Evolutionary conservation across 2,329 filamentous ascomycete species (phyloP), one percentile per base, ranked within the genome.

Genomic region (Penicillium sp.): DNA sequence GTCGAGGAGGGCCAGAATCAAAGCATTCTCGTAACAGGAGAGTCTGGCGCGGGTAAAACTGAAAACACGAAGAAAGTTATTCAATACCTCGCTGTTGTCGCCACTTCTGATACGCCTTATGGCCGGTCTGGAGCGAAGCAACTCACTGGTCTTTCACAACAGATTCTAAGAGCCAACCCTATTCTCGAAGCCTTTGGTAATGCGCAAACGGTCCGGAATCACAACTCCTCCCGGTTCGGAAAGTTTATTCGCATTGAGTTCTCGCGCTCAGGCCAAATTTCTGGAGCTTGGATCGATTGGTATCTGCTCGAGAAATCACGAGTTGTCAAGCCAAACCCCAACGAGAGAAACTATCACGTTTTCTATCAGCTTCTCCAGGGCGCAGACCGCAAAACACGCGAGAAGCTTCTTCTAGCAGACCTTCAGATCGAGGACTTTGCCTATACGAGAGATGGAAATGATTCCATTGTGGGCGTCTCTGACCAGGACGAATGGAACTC

Each of bases 1-100:
- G 91, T 99, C 0, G 93, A 97, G 53, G 94, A 97, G 75, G 93
- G 93, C 41, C 84, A 92, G 64, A 97, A 99, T 68, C 94, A 99
- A 77, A 97, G 93, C 69, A 99, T 99, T 68, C 81, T 99, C 52
- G 95, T 99, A 23, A 99, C 94, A 3, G 94, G 94, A 76, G 94
- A 99, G 78, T 99, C 94, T 19, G 94, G 94, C 71, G 94, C 94
- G 35, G 94, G 94, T 67, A 99, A 99, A 79, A 99, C 94, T 0
- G 94, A 99, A 74, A 99, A 99, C 73, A 99, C 94, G 17, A 99
- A 99, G 73, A 99, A 99, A 75, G 94, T 99, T 66, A 99, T 99
- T 55, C 95, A 99, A 70, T 99, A 99, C 71, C 86, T 99, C 43
- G 94, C 94, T 15, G 92, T 94, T 1, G 94, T 99, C 46, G 94